A percentile compares a stretch with the other conserved stretches of the same genome.
phyloP scores from a whole-genome alignment of 176 grass and related monocot species.

The Oryza nivara region DNA sequence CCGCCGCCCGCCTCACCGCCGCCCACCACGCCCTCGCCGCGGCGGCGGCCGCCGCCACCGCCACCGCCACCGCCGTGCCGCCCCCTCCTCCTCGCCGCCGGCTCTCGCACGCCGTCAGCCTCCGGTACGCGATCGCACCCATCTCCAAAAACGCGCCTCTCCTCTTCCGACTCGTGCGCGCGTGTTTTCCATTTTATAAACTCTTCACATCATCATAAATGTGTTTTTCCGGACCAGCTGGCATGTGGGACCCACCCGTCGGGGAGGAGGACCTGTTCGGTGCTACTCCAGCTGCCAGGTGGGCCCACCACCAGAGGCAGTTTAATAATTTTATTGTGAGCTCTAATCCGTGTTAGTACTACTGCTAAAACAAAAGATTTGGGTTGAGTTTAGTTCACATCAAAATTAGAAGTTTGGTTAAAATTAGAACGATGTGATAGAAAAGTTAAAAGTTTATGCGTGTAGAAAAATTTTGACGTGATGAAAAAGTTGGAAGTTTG shows the following conservation, averaged over 20 bases:
- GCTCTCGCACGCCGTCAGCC: constrained; percentile 11
- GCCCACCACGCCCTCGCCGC: constrained; percentile 27
- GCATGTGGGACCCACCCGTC: neutral
- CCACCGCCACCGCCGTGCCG: constrained; percentile 4
- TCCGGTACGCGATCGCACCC: constrained; percentile 32
- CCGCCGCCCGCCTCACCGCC: neutral
- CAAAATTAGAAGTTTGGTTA: too few species aligned
- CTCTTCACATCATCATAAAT: neutral
- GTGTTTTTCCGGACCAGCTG: neutral
- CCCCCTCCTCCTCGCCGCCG: neutral
- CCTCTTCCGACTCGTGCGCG: neutral
- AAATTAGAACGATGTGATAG: too few species aligned
- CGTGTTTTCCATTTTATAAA: neutral
- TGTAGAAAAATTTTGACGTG: too few species aligned
- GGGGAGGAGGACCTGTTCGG: neutral
- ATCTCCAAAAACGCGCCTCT: neutral
- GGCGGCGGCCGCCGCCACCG: neutral
- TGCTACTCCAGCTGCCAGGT: constrained; percentile 33
- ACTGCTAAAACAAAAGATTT: neutral
- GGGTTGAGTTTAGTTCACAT: too few species aligned
- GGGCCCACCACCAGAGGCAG: constrained; percentile 7
- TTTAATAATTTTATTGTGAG: neutral
- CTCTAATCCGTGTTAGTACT: neutral
- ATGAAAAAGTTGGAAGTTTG: too few species aligned
- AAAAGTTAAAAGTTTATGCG: too few species aligned